phyloP scores from a whole-genome alignment of 768 basidiomycete species.

The Psilocybe sp. region DNA sequence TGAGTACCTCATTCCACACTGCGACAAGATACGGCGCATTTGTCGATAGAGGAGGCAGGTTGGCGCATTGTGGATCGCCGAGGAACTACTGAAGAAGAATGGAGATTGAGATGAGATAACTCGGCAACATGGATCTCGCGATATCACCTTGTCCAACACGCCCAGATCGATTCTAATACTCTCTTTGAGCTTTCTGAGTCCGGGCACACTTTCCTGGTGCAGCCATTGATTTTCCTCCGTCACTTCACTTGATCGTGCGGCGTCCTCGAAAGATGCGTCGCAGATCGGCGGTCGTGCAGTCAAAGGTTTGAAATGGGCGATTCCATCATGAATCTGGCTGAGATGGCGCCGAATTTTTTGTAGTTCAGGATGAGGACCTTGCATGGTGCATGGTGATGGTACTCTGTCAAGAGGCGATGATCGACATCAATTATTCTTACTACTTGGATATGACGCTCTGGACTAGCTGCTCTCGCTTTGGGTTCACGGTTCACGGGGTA shows the following conservation, averaged over 20 bases:
- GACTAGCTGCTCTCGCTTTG: too few species aligned
- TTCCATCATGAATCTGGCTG: constrained; percentile 31
- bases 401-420: too few species aligned
- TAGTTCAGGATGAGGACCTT: constrained; percentile 28
- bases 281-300: constrained; percentile 39
- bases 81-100: constrained; percentile 58
- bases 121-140: background rate
- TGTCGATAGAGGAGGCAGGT: constrained; percentile 57
- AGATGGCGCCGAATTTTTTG: constrained; percentile 25
- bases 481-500: too few species aligned
- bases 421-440: too few species aligned
- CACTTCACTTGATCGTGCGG: constrained; percentile 16
- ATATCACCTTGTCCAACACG: constrained; percentile 40
- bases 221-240: constrained; percentile 40
- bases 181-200: constrained; percentile 44
- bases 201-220: constrained; percentile 40
- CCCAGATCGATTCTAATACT: constrained; percentile 44
- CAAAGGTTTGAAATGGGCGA: constrained; percentile 37
- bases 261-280: constrained; percentile 38
- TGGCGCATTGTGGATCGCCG: constrained; percentile 38
- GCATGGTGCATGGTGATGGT: too few species aligned
- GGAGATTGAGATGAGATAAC: constrained; percentile 11
- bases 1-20: constrained; percentile 77
- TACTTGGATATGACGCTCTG: too few species aligned
- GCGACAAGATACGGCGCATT: constrained; percentile 81